Base-by-base conservation (phyloP, 768 basidiomycete species). In the Botryobasidium botryosum region DNA sequence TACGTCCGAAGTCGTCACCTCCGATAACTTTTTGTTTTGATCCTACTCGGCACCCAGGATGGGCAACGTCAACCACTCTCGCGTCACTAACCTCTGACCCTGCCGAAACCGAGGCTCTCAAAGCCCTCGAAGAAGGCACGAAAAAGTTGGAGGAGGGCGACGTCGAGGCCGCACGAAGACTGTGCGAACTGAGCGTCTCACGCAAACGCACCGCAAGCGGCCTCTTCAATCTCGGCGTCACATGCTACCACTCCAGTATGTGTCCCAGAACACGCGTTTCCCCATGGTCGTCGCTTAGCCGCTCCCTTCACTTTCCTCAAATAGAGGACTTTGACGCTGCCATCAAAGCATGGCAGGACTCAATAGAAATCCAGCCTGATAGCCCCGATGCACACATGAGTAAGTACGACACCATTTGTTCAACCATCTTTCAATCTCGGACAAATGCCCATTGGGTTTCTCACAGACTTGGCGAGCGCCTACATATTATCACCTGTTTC, bases 341-440 rank as follows among this genome's bases (percentile, higher is more conserved):
- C 25, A 88, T 90, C 50, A 63, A 72, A 32, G 74, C 79, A 27
- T 90, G 86, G 86, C 80, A 85, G 50, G 81, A 84, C 53, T 81
- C 80, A 3, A 83, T 88, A 47, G 61, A 70, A 20, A 61, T 87
- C 35, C 81, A 87, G 52, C 86, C 86, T 28, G 72, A 77, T 44
- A 86, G 81, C 54, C 71, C 86, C 21, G 85, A 88, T 58, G 75
- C 84, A 25, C 86, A 90, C 62, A 86, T 81, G 29, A 88, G 86
- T 86, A 59, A 50, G 74, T 66, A 28, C n/a, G 38, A 45, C 47
- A n/a, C n/a, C 51, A 39, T 53, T 51, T 44, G 40, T 37, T 54
- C 46, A 48, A 50, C 41, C 47, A 25, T 44, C 51, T 31, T 50
- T 55, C 15, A 17, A 2, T 38, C 4, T 24, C 8, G 20, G 26